Evolutionary conservation across 352 stramenopile species (phyloP).

Genomic region (Phytophthora constricta): DNA sequence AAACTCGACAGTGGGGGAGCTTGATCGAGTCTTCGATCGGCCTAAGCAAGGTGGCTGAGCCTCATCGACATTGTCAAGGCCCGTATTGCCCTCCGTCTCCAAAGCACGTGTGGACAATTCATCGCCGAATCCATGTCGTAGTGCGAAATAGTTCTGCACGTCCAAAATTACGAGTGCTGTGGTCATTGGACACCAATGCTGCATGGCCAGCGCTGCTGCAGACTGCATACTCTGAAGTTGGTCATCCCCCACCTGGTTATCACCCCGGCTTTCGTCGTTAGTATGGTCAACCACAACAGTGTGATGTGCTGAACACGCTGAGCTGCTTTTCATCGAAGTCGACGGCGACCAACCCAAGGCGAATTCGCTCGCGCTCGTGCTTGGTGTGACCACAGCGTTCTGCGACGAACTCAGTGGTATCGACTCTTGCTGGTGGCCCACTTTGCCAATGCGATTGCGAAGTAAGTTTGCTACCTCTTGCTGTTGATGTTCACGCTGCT

Average conservation of each 20-base stretch:
- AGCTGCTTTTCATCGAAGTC: constrained; percentile 19
- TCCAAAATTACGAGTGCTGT: constrained; percentile 71
- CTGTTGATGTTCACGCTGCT: constrained; percentile 55
- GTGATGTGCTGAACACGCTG: constrained; percentile 9
- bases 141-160: constrained; percentile 74
- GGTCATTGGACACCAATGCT: constrained; percentile 71
- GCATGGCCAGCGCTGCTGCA: constrained; percentile 20
- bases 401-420: not conserved
- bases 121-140: constrained; percentile 25
- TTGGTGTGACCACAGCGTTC: constrained; percentile 22
- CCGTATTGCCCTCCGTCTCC: too few species aligned
- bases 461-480: constrained; percentile 57
- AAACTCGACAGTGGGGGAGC: constrained; percentile 28
- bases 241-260: constrained; percentile 19
- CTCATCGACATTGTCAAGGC: constrained; percentile 13
- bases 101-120: not conserved
- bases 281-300: not conserved
- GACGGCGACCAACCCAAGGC: constrained; percentile 21
- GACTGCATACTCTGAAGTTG: not conserved
- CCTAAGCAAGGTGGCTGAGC: not conserved
- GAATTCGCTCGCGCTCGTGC: constrained; percentile 25
- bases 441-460: constrained; percentile 53
- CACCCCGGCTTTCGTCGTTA: constrained; percentile 5
- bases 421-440: not conserved
- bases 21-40: constrained; percentile 18